Evolutionary conservation across 179 eudicot species (phyloP), one percentile per base, ranked within the genome.

Genomic region (Spinacia oleracea): DNA sequence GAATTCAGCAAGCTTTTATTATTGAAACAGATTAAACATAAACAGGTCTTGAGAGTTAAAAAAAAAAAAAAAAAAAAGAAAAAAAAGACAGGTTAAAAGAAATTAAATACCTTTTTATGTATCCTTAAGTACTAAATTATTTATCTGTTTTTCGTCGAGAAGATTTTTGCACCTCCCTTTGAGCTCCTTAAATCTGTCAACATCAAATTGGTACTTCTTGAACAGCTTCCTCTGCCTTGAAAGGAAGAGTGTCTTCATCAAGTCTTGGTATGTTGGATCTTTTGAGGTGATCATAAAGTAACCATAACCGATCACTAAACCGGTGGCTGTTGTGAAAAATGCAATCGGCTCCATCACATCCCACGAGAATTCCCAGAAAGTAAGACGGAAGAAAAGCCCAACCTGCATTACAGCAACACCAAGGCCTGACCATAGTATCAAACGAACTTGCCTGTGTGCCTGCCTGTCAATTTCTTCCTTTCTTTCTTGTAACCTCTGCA

Each of bases 341-440:
- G 97, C 93, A 29, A 94, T 86, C 4, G 98, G 98, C 87, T 94
- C 98, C 98, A 92, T 95, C 25, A 95, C 91, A 79, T 95, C 98
- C 98, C 98, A 95, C 4, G 98, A 95, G 85, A 90, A 91, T 75
- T 93, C 98, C 98, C 97, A 95, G 87, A 93, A 95, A 43, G 98
- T 93, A 2, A 93, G 91, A 20, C 95, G 97, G 74, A 93, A 93
- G 87, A 95, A 95, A 67, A 90, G 89, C 34, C 93, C 91, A 18
- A 89, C 90, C 69, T 88, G 95, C 34, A 79, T 14, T n/a, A 93
- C 11, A 43, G 87, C 76, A 32, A 88, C 34, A 18, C 90, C 97
- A 4, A 93, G 84, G 38, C 98, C 98, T 1, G 88, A 72, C 98
- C 98, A 95, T 60, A 95, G 86, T 21, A 95, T 84, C 18, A 85